These are phyloP conservation scores for Suillus spraguei DNA, from an alignment of 768 basidiomycete species.

Conservation along the genomic window DNA sequence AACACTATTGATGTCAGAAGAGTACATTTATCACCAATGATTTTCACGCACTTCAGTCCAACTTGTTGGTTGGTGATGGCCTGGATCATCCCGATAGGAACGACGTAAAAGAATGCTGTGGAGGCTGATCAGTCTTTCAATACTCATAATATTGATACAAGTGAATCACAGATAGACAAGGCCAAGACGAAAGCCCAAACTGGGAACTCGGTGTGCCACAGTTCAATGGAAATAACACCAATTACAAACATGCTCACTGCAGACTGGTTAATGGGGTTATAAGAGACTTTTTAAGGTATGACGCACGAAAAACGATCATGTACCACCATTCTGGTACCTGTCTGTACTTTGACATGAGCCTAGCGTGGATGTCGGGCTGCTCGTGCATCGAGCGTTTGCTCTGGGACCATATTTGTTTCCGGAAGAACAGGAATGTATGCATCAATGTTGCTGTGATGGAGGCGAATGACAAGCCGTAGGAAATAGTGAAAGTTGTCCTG, in stretches of 20 bases:
- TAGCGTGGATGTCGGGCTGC: slow-evolving; percentile 68
- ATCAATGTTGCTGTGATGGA: slow-evolving; percentile 74
- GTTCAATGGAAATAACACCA: slow-evolving; percentile 36
- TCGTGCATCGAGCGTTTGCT: slow-evolving; percentile 71
- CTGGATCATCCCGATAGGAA: slow-evolving; percentile 45
- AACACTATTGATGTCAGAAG: slow-evolving; percentile 34
- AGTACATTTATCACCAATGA: slow-evolving; percentile 16
- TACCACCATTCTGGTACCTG: slow-evolving; percentile 62
- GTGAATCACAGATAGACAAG: slow-evolving; percentile 18
- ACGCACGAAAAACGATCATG: slow-evolving; percentile 38
- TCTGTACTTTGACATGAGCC: slow-evolving; percentile 46
- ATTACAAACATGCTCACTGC: slow-evolving; percentile 35
- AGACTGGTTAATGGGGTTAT: slow-evolving; percentile 8
- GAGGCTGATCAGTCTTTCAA: neutral
- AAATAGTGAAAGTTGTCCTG: slow-evolving; percentile 67
- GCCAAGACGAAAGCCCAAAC: slow-evolving; percentile 39
- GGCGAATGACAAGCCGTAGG: slow-evolving; percentile 84
- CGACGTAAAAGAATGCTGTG: slow-evolving; percentile 32
- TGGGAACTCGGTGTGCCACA: slow-evolving; percentile 44
- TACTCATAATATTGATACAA: neutral
- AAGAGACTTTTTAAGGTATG: neutral
- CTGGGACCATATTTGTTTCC: slow-evolving; percentile 78
- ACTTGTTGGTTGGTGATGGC: slow-evolving; percentile 76
- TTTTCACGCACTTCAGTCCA: slow-evolving; percentile 41
- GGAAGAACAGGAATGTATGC: slow-evolving; percentile 75